Percentiles rank a stretch among this genome's conserved stretches.
Conservation (phyloP, 1,284 basidiomycete species). For the Ganoderma resinaceum region DNA sequence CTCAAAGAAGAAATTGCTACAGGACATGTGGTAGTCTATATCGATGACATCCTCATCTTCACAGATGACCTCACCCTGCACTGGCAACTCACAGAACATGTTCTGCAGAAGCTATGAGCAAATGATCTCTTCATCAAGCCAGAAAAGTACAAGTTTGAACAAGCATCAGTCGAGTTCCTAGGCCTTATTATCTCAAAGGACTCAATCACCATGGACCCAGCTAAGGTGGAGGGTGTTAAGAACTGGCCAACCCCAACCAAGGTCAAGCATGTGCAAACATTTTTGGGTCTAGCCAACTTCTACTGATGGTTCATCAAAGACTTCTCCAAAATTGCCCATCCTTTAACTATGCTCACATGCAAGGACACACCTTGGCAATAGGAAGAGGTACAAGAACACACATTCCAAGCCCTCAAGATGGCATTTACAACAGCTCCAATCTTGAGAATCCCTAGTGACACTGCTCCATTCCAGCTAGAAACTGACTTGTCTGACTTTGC, state of each 20-base stretch:
- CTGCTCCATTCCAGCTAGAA: background rate
- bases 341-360: conserved; percentile 32
- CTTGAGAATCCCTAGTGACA: background rate
- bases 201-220: conserved; percentile 14
- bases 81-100: conserved; percentile 31
- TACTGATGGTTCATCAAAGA: conserved; percentile 39
- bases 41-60: conserved; percentile 22
- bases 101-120: conserved; percentile 40
- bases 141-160: conserved; percentile 46
- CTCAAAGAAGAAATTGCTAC: conserved; percentile 11
- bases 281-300: conserved; percentile 27
- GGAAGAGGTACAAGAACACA: conserved; percentile 21
- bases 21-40: conserved; percentile 16
- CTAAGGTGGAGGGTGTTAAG: too few species aligned
- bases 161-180: conserved; percentile 32
- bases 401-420: conserved; percentile 26
- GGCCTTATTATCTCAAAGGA: background rate
- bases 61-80: conserved; percentile 16
- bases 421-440: background rate
- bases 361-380: conserved; percentile 31
- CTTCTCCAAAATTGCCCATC: conserved; percentile 39
- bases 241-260: conserved; percentile 23
- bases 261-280: conserved; percentile 24
- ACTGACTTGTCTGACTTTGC: conserved; percentile 17
- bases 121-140: conserved; percentile 41